phyloP scores from a whole-genome alignment of 2,329 filamentous ascomycete species.

The Aspergillus neotritici region DNA sequence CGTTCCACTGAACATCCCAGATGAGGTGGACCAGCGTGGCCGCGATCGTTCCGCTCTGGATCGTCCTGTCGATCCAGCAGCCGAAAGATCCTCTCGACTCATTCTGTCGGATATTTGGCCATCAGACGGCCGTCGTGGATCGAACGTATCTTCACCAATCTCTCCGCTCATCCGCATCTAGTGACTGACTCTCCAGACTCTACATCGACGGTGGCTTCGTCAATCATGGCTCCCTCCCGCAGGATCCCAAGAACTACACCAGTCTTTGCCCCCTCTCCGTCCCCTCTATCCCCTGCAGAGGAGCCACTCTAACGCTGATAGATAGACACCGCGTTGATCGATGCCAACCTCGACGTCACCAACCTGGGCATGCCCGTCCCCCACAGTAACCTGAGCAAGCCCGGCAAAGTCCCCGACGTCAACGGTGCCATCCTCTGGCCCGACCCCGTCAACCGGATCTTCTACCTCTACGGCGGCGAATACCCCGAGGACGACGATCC shows the following conservation, averaged over 20 bases:
- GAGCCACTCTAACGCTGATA: too few species aligned
- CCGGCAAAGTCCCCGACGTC: not conserved
- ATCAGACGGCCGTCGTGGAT: conserved; percentile 6
- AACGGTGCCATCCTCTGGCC: conserved; percentile 6
- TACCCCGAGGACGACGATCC: not conserved
- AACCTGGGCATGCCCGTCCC: conserved; percentile 5
- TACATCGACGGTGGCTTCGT: conserved; percentile 6
- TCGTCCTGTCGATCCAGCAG: not conserved
- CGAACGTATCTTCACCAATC: not conserved
- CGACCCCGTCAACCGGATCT: conserved; percentile 6
- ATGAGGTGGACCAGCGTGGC: too few species aligned
- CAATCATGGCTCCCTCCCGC: conserved; percentile 2
- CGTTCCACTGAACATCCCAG: too few species aligned
- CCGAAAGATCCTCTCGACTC: conserved; percentile 1
- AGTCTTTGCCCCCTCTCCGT: not conserved
- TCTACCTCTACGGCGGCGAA: conserved; percentile 7
- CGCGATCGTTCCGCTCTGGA: not conserved
- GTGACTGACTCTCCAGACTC: conserved; percentile 1
- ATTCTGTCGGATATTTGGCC: conserved; percentile 4
- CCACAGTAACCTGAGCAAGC: conserved; percentile 5
- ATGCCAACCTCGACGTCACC: conserved; percentile 5
- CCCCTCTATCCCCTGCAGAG: too few species aligned
- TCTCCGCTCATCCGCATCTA: not conserved
- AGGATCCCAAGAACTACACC: conserved; percentile 2
- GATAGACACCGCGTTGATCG: conserved; percentile 1